A percentile compares a stretch with the other conserved stretches of the same genome.
Conservation (phyloP, 176 grass and related monocot species). For the Coix lacrymajobi region DNA sequence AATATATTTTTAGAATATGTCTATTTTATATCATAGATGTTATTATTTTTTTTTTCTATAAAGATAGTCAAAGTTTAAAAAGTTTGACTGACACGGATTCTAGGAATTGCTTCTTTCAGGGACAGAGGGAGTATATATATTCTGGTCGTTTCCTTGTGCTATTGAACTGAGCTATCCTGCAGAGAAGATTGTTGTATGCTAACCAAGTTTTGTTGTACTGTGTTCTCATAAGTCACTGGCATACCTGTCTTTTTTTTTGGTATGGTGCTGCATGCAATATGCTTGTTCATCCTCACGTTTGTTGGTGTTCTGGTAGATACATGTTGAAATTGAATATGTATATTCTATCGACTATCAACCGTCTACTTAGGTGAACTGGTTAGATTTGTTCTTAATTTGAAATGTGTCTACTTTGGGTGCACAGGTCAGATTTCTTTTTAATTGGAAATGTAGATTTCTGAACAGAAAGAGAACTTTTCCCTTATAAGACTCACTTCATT, state of each 20-base stretch:
- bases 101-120: no score
- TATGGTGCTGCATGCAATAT: not conserved
- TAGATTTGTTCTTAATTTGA: not conserved
- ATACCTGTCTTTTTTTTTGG: not conserved
- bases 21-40: no score
- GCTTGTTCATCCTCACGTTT: not conserved
- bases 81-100: no score
- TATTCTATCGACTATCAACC: not conserved
- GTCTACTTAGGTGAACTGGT: not conserved
- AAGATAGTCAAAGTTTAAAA: no score
- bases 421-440: not conserved
- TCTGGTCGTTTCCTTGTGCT: not conserved
- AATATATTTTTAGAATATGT: no score
- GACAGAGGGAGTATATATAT: no score
- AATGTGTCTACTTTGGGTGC: not conserved
- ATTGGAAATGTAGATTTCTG: not conserved
- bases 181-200: conserved; percentile 3
- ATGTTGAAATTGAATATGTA: not conserved
- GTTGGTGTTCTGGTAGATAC: not conserved
- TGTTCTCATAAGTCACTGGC: not conserved
- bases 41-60: no score
- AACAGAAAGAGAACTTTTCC: not conserved
- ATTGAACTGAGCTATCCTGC: not conserved
- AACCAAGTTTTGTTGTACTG: not conserved
- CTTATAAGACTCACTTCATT: not conserved